Base-by-base conservation (phyloP, 2,329 filamentous ascomycete species). In the Epichloe glyceriae region DNA sequence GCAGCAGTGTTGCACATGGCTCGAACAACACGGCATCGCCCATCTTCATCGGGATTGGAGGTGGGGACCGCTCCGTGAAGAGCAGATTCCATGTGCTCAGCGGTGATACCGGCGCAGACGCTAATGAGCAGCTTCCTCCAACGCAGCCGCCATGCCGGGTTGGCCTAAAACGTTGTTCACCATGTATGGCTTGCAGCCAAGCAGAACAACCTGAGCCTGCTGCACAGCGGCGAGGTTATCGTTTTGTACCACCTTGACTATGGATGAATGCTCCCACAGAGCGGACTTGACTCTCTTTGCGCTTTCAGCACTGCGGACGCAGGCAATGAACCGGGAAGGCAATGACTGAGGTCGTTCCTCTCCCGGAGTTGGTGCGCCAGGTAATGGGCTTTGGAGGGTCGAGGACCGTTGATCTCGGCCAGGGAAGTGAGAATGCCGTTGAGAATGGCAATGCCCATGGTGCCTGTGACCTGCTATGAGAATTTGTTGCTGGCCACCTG, bases 1-100 rank as follows among this genome's bases (percentile, higher is more conserved):
- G 83, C 82, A 11, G 88, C 87, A 0, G 86, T 90, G 70, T 94
- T 94, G 58, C 88, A 88, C 79, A 94, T 88, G 50, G 85, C 87
- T 34, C 88, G 76, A 4, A 94, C 82, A 43, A 93, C 75, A 41
- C 78, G 73, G 66, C 79, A 85, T 39, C 72, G 69, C 30, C 73
- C 71, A 50, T 72, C 71, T 50, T 68, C 64, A 5, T 69, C 67
- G 15, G 70, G 65, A 57, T 70, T 67, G 54, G 73, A 67, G n/a
- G 68, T 66, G 38, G 74, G 71, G 19, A 74, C 67, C 10, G 71
- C 69, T 26, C 75, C 74, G 60, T 86, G 82, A 12, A 91, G 67
- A 34, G 79, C 75, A 15, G 70, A 68, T 60, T 83, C 77, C 55
- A 95, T 80, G 60, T 89, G 80, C 46, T 78, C 67, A 15, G 80